These are phyloP conservation scores for Ettlia oleoabundans DNA, from an alignment of 139 green algal genomes.

Conservation along the genomic window DNA sequence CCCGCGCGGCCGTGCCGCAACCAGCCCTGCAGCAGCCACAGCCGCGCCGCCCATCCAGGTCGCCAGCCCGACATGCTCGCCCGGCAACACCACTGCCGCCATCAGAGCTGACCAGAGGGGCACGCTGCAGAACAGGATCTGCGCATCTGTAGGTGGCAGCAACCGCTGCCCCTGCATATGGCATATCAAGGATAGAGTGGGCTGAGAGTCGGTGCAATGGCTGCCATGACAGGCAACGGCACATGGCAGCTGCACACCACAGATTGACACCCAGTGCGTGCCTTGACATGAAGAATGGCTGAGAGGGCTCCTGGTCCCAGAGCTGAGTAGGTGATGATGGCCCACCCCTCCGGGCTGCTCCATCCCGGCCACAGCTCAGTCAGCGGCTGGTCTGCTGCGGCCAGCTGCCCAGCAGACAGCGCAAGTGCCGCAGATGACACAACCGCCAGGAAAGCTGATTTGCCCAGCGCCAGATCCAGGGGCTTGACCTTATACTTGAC, in stretches of 20 bases:
- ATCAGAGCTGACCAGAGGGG: conserved; percentile 45
- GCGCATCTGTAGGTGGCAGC: conserved; percentile 35
- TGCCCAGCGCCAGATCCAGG: conserved; percentile 43
- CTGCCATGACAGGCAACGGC: no score
- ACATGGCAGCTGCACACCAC: no score
- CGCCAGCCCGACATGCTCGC: not conserved
- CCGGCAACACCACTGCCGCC: conserved; percentile 16
- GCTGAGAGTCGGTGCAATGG: no score
- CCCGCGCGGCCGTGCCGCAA: conserved; percentile 4
- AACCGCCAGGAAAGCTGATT: conserved; percentile 36
- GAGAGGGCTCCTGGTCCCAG: conserved; percentile 27
- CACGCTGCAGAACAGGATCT: conserved; percentile 43
- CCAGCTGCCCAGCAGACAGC: not conserved
- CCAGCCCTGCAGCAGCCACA: conserved; percentile 2
- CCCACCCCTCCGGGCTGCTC: conserved; percentile 7
- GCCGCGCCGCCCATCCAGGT: conserved; percentile 25
- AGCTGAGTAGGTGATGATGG: conserved; percentile 12
- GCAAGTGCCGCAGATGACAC: not conserved
- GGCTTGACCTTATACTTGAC: not conserved
- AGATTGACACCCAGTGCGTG: no score
- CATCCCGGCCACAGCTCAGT: conserved; percentile 4
- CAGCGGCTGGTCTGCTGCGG: not conserved
- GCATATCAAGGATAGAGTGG: no score
- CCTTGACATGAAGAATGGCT: conserved; percentile 40
- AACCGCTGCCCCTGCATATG: conserved; percentile 41